A percentile compares a stretch with the other conserved stretches of the same genome.
Evolutionary conservation across 169 alveolate genomes (phyloP).

Genomic region (Plasmodium vivax): DNA sequence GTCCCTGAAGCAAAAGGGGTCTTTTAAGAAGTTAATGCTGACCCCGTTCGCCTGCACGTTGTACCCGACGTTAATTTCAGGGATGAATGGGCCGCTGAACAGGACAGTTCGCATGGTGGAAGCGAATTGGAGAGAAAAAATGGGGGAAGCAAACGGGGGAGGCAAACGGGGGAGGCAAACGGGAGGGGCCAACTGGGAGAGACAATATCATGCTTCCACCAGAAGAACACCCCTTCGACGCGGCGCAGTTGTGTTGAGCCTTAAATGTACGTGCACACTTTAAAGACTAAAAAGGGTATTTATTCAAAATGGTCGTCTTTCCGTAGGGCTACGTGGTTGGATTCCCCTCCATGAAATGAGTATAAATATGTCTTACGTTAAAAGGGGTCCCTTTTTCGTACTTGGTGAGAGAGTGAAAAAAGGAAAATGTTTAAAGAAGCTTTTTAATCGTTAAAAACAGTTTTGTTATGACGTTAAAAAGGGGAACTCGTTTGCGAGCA

Average conservation of each 20-base stretch:
- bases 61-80: conserved; percentile 66
- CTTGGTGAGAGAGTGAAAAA: neutral
- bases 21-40: conserved; percentile 54
- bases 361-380: neutral
- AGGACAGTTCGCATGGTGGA: conserved; percentile 23
- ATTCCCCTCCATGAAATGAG: neutral
- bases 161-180: neutral
- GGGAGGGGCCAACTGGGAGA: neutral
- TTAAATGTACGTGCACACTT: neutral
- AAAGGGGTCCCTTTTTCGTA: neutral
- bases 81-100: conserved; percentile 50
- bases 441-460: neutral
- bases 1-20: conserved; percentile 69
- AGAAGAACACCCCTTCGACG: neutral
- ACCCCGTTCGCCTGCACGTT: conserved; percentile 58
- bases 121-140: neutral
- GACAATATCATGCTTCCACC: neutral
- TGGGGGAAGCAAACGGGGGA: neutral
- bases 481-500: neutral
- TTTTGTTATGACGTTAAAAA: neutral
- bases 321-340: neutral
- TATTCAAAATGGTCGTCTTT: neutral
- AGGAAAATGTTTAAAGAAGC: neutral
- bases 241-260: neutral
- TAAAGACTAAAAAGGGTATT: neutral